phyloP scores from a whole-genome alignment of 2,329 filamentous ascomycete species.

The Emergomyces pasteurianus region DNA sequence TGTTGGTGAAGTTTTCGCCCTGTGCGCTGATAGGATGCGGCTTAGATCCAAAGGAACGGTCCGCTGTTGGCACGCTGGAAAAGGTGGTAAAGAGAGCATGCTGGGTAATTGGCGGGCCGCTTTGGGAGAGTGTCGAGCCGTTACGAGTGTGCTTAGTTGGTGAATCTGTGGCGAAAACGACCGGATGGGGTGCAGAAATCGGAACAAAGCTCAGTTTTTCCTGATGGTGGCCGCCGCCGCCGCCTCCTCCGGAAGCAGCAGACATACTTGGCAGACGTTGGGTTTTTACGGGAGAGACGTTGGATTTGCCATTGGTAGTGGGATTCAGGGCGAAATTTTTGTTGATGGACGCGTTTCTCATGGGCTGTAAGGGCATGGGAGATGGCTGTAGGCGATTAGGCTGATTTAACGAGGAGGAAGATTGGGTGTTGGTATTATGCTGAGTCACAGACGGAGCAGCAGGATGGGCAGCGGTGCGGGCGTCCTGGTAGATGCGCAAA shows the following conservation, averaged over 20 bases:
- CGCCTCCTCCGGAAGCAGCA: no score
- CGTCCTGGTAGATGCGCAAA: conserved; percentile 50
- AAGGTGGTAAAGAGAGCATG: conserved; percentile 41
- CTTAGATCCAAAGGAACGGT: conserved; percentile 37
- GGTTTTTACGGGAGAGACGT: conserved; percentile 59
- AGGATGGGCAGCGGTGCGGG: conserved; percentile 23
- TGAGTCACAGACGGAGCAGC: conserved; percentile 28
- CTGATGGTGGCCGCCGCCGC: conserved; percentile 31
- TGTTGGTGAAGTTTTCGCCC: conserved; percentile 35
- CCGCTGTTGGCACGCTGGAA: conserved; percentile 30
- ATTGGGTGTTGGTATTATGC: conserved; percentile 16
- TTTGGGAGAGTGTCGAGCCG: conserved; percentile 20
- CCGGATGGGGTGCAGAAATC: conserved; percentile 36
- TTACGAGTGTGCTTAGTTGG: conserved; percentile 31
- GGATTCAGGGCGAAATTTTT: conserved; percentile 58
- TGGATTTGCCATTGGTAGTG: conserved; percentile 35
- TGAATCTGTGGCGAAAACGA: conserved; percentile 36
- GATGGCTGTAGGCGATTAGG: conserved; percentile 40
- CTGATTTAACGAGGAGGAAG: conserved; percentile 8
- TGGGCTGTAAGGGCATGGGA: conserved; percentile 37
- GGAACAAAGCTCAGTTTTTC: conserved; percentile 52
- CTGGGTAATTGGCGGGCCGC: conserved; percentile 27
- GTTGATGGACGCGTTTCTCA: conserved; percentile 34
- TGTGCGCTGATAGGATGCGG: conserved; percentile 27
- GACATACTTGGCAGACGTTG: conserved; percentile 44